These are phyloP conservation scores for Hygrophoropsis aurantiaca DNA, from an alignment of 768 basidiomycete genomes.

Conservation along the genomic window DNA sequence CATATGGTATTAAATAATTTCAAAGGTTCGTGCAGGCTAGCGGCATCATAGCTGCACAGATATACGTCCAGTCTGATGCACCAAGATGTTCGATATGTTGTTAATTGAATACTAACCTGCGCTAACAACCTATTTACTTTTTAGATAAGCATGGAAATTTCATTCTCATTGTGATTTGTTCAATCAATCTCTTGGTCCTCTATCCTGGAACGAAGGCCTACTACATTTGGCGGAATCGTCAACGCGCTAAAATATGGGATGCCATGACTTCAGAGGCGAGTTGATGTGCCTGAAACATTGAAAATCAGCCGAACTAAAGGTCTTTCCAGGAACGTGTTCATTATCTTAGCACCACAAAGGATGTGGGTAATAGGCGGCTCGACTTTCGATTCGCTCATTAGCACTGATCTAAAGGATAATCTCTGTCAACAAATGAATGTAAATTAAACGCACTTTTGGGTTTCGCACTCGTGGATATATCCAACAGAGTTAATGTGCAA, in stretches of 20 bases:
- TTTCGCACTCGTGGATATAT: too few relatives aligned
- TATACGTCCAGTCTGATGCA: conserved; percentile 59
- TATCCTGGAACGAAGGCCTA: conserved; percentile 57
- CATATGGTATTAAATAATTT: background rate
- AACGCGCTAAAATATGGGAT: conserved; percentile 56
- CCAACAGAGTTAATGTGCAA: too few relatives aligned
- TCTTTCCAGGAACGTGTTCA: conserved; percentile 42
- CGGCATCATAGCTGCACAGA: conserved; percentile 47
- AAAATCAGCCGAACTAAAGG: too few relatives aligned
- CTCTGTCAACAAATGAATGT: too few relatives aligned
- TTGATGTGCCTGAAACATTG: background rate
- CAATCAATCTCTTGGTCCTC: conserved; percentile 49
- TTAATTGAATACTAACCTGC: background rate
- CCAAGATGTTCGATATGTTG: conserved; percentile 44
- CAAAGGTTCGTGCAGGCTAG: conserved; percentile 45
- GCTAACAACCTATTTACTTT: background rate
- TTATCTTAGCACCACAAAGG: conserved; percentile 59
- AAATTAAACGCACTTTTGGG: too few relatives aligned
- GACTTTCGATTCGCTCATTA: conserved; percentile 64
- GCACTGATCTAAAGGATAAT: too few relatives aligned
- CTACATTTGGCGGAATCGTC: conserved; percentile 58
- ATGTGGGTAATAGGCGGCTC: conserved; percentile 57
- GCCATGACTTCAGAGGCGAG: conserved; percentile 50
- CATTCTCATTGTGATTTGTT: conserved; percentile 50
- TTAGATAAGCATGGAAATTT: conserved; percentile 59